phyloP scores from a whole-genome alignment of 306 rosid genomes.

The Geum urbanum region DNA sequence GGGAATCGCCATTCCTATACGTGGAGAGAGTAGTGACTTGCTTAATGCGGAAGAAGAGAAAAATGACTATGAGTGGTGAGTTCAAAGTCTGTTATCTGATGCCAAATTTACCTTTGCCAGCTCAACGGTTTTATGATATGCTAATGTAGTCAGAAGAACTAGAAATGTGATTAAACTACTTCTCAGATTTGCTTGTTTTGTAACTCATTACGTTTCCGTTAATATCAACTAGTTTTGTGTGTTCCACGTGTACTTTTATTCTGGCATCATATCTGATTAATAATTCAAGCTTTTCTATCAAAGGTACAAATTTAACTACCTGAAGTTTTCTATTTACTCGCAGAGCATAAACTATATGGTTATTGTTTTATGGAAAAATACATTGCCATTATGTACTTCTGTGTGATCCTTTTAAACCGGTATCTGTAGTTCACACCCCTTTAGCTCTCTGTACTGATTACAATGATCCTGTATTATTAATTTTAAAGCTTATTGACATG shows the following conservation, averaged over 20 bases:
- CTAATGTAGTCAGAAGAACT: neutral
- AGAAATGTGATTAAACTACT: neutral
- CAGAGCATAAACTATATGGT: neutral
- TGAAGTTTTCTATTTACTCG: conserved; percentile 2
- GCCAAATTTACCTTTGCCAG: neutral
- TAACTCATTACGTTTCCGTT: neutral
- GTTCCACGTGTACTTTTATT: neutral
- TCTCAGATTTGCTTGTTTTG: neutral
- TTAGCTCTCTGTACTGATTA: conserved; percentile 26
- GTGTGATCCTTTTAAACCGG: neutral
- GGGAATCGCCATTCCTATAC: conserved; percentile 60
- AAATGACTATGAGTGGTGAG: conserved; percentile 83
- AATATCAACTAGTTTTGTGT: neutral
- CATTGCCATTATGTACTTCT: neutral
- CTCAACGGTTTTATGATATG: neutral
- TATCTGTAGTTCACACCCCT: neutral
- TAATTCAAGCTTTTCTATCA: neutral
- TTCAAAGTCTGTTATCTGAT: conserved; percentile 19
- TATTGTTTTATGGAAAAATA: neutral
- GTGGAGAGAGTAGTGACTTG: conserved; percentile 66
- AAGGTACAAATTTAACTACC: neutral
- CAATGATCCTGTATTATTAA: neutral
- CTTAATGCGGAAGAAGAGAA: conserved; percentile 66
- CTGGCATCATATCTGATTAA: neutral
- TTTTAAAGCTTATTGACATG: neutral